These are phyloP conservation scores for Trametes coccinea DNA, from an alignment of 768 basidiomycete species.

Conservation along the genomic window DNA sequence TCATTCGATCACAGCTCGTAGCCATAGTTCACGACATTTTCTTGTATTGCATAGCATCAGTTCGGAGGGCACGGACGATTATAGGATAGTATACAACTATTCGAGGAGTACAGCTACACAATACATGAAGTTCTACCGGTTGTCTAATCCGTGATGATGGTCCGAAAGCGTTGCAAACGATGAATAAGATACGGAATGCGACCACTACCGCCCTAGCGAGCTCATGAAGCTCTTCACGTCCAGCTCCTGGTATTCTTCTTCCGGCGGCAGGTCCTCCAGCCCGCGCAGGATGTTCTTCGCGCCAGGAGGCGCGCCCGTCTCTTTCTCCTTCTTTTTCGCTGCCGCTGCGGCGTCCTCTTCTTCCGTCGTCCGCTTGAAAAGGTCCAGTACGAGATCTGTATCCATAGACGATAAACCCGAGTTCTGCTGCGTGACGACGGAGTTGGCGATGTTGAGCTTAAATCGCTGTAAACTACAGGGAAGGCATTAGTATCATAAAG, in stretches of 20 bases:
- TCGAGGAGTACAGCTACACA: conserved; percentile 21
- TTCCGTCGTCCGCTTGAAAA: conserved; percentile 78
- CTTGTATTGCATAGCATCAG: not conserved
- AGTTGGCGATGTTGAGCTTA: conserved; percentile 97
- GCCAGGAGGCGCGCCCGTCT: conserved; percentile 52
- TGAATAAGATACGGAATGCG: conserved; percentile 17
- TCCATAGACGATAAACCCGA: conserved; percentile 94
- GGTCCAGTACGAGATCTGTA: conserved; percentile 92
- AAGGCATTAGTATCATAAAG: conserved; percentile 3
- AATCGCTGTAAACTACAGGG: conserved; percentile 85
- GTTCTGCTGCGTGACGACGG: conserved; percentile 97
- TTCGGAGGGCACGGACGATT: not conserved
- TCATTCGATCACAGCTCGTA: not conserved
- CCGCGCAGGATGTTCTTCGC: conserved; percentile 88
- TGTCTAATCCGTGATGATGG: conserved; percentile 19
- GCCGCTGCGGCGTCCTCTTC: conserved; percentile 69
- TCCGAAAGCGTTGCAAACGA: conserved; percentile 23
- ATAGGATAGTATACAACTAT: conserved; percentile 24
- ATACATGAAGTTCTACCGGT: conserved; percentile 21
- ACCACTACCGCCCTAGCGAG: conserved; percentile 58
- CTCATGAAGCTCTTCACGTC: conserved; percentile 88
- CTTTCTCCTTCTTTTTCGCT: conserved; percentile 55
- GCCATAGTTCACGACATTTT: not conserved
- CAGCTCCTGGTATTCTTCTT: conserved; percentile 89
- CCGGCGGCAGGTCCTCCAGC: conserved; percentile 86